A percentile compares a stretch with the other conserved stretches of the same genome.
These are phyloP conservation scores for Cutaneotrichosporon curvatum DNA, from an alignment of 1,284 basidiomycete genomes.

Conservation along the genomic window DNA sequence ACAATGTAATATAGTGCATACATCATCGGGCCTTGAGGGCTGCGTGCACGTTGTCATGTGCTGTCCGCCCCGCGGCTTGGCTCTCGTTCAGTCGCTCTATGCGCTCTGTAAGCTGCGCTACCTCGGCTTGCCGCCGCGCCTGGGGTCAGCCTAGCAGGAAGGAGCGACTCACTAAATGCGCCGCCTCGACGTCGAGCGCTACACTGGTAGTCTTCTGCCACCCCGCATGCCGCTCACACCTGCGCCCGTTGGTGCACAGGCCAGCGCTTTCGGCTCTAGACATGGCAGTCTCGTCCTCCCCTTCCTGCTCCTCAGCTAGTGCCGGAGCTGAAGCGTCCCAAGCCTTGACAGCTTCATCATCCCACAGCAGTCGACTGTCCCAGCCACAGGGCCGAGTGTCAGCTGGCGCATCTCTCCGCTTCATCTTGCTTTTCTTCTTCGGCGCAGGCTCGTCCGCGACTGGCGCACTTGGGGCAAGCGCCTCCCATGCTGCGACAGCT, in stretches of 20 bases:
- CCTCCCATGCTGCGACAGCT: slow-evolving; percentile 23
- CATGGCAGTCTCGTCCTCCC: not conserved
- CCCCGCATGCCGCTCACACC: slow-evolving; percentile 40
- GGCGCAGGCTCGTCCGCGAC: slow-evolving; percentile 6
- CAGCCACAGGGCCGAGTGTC: slow-evolving; percentile 38
- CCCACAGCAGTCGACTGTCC: slow-evolving; percentile 27
- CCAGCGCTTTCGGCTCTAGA: not conserved
- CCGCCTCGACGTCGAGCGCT: slow-evolving; percentile 27
- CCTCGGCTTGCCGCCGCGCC: slow-evolving; percentile 4
- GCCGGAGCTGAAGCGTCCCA: slow-evolving; percentile 8
- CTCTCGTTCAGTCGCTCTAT: not conserved
- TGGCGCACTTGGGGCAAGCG: slow-evolving; percentile 1
- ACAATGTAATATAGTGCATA: no score
- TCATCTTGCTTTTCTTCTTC: slow-evolving; percentile 23
- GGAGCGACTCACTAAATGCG: slow-evolving; percentile 23
- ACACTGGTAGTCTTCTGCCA: slow-evolving; percentile 36
- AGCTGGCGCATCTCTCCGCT: slow-evolving; percentile 13
- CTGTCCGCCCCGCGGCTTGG: not conserved
- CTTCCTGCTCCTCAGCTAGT: not conserved
- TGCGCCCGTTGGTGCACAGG: slow-evolving; percentile 20
- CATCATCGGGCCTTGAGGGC: not conserved
- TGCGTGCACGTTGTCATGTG: not conserved
- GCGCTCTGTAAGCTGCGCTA: slow-evolving; percentile 2
- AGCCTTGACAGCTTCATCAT: slow-evolving; percentile 22
- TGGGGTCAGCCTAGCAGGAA: not conserved